These are phyloP conservation scores for Exophiala xenobiotica DNA, from an alignment of 2,329 filamentous ascomycete genomes.

Conservation along the genomic window DNA sequence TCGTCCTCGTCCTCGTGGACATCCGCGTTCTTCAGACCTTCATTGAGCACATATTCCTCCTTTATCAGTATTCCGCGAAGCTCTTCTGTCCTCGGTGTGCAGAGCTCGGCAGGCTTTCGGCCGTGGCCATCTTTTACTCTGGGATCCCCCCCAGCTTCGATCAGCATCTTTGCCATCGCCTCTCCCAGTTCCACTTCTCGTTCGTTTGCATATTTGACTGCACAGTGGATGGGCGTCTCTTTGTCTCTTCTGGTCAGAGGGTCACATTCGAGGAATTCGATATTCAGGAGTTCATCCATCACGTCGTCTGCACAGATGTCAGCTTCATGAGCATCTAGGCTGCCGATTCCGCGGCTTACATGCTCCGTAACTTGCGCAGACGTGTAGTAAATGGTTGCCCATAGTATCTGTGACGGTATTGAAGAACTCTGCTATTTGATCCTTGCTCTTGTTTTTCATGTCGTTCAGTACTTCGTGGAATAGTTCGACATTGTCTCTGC, in stretches of 20 bases:
- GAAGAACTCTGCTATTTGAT: slow-evolving; percentile 71
- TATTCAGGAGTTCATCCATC: slow-evolving; percentile 48
- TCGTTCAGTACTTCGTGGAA: slow-evolving; percentile 70
- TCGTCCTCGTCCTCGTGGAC: slow-evolving; percentile 38
- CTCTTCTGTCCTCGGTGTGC: slow-evolving; percentile 43
- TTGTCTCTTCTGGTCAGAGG: slow-evolving; percentile 47
- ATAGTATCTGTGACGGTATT: slow-evolving; percentile 83
- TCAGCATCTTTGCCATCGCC: slow-evolving; percentile 51
- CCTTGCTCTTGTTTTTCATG: slow-evolving; percentile 57
- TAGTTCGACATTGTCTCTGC: slow-evolving; percentile 86
- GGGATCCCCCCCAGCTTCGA: slow-evolving; percentile 49
- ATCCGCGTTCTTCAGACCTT: slow-evolving; percentile 39
- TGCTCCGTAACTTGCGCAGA: slow-evolving; percentile 81
- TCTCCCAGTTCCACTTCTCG: slow-evolving; percentile 44
- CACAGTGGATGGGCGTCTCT: slow-evolving; percentile 47
- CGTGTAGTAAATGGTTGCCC: slow-evolving; percentile 85
- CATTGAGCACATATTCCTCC: slow-evolving; percentile 48
- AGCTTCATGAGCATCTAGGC: background rate
- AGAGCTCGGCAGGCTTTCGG: slow-evolving; percentile 47
- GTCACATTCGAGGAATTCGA: slow-evolving; percentile 51
- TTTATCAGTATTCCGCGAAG: slow-evolving; percentile 44
- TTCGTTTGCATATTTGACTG: slow-evolving; percentile 48
- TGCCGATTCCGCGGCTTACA: slow-evolving; percentile 57
- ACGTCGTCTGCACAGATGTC: slow-evolving; percentile 41
- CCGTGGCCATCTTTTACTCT: slow-evolving; percentile 49